Base-by-base conservation (phyloP, 192 early-diverging fungal genomes). In the Coemansia sp. region DNA sequence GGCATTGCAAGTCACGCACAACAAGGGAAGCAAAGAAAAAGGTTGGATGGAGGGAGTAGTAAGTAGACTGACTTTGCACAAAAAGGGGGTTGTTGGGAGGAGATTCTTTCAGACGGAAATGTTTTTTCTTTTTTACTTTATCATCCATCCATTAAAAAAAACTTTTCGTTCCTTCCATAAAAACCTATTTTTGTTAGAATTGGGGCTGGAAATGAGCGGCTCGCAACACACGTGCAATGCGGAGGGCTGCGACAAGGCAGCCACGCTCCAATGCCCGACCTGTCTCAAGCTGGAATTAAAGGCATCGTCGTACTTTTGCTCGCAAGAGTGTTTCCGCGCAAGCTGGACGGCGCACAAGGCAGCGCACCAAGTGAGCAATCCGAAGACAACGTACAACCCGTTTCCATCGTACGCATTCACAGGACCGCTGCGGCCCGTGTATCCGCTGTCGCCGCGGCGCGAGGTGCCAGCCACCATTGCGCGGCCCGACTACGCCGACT, bases 251-350 rank as follows among this genome's bases (percentile, higher is more conserved):
- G 78, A 61, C 52, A 89, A 93, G 66, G 69, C 84, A 8, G 92
- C 93, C 0, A 72, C 81, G 24, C 76, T 92, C 51, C 91, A 92
- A 60, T 94, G 93, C 72, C 93, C 93, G n/a, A 92, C 87, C 6
- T 94, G 93, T 70, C 58, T 90, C 36, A 92, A 93, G 67, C 81
- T 87, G 24, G 76, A 69, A 39, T 81, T 94, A 16, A 64, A 68
- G 6, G 86, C 78, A n/a, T 0, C 56, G 35, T 89, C 91, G 10
- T 89, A 80, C 73, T 94, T 92, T 59, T 94, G 93, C 75, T 88
- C 90, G 30, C 92, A 92, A 73, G 79, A 78, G n/a, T 93, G 92
- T 62, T 94, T 94, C 80, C 88, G 86, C 64, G 49, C 67, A 11
- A 88, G 72, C 82, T 94, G 92, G 92, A 80, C 36, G 14, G 36